Percentiles rank a stretch among this genome's conserved stretches.
Evolutionary conservation across 306 rosid genomes (phyloP).

Genomic region (Castanea crenata): DNA sequence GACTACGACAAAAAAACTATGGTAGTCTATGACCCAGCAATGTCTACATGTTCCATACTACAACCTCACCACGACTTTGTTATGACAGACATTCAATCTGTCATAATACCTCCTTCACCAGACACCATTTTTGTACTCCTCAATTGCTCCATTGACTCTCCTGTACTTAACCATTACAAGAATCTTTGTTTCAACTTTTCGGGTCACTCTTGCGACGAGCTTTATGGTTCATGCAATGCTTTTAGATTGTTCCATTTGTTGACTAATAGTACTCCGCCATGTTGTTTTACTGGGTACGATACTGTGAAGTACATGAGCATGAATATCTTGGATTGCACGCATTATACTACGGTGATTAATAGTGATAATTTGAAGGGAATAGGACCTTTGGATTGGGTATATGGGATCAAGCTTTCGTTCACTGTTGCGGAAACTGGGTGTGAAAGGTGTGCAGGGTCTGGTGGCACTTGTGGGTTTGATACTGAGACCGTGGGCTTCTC

Average conservation of each 20-base stretch:
- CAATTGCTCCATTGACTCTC: slow-evolving; percentile 88
- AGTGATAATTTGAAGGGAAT: slow-evolving; percentile 50
- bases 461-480: slow-evolving; percentile 87
- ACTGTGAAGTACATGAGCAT: slow-evolving; percentile 80
- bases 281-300: slow-evolving; percentile 74
- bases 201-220: slow-evolving; percentile 89
- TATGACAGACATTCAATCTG: slow-evolving; percentile 77
- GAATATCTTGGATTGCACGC: slow-evolving; percentile 87
- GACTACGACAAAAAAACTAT: slow-evolving; percentile 56
- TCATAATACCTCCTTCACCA: slow-evolving; percentile 79
- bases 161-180: slow-evolving; percentile 87
- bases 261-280: slow-evolving; percentile 71
- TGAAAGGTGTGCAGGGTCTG: slow-evolving; percentile 54
- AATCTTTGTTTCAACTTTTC: slow-evolving; percentile 85
- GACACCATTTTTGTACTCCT: slow-evolving; percentile 83
- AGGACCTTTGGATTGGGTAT: slow-evolving; percentile 86
- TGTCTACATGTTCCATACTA: slow-evolving; percentile 94
- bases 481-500: slow-evolving; percentile 71
- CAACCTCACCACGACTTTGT: slow-evolving; percentile 87
- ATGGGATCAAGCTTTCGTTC: slow-evolving; percentile 75
- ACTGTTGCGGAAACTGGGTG: slow-evolving; percentile 76
- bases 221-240: slow-evolving; percentile 72
- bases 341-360: slow-evolving; percentile 68
- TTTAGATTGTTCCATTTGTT: slow-evolving; percentile 68
- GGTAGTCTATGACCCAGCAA: slow-evolving; percentile 72